A percentile compares a stretch with the other conserved stretches of the same genome.
These are phyloP conservation scores for Wickerhamomyces kurtzmanii DNA, from an alignment of 805 yeast species.

Conservation along the genomic window DNA sequence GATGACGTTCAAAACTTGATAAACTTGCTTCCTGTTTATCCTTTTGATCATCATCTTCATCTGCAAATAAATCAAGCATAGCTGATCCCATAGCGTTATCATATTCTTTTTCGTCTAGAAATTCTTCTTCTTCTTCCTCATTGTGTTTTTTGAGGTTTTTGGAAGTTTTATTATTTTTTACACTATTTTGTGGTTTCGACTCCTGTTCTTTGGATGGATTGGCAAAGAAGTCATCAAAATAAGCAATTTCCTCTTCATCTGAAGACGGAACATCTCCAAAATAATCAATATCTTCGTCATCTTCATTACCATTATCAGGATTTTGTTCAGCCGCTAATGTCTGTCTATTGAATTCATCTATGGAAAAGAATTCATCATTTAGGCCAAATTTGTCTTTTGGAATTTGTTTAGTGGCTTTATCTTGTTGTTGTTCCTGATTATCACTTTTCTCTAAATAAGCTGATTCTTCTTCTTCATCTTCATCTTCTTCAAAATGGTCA, in stretches of 20 bases:
- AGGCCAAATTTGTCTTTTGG: conserved; percentile 51
- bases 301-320: conserved; percentile 29
- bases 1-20: conserved; percentile 80
- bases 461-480: conserved; percentile 17
- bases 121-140: conserved; percentile 26
- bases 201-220: conserved; percentile 14
- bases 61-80: conserved; percentile 51
- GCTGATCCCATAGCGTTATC: conserved; percentile 53
- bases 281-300: conserved; percentile 41
- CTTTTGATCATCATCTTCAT: conserved; percentile 13
- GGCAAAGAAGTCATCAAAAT: conserved; percentile 62
- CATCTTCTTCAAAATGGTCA: conserved; percentile 10
- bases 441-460: conserved; percentile 19
- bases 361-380: conserved; percentile 76
- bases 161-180: conserved; percentile 1
- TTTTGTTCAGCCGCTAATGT: conserved; percentile 52
- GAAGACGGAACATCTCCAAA: conserved; percentile 42
- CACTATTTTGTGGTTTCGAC: conserved; percentile 2
- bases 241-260: conserved; percentile 47
- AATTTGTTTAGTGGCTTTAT: conserved; percentile 12
- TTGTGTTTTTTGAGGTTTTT: conserved; percentile 7
- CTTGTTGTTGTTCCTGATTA: conserved; percentile 15
- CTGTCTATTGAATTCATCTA: conserved; percentile 76
- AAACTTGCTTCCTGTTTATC: conserved; percentile 25
- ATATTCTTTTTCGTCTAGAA: conserved; percentile 49